Conservation (phyloP, 805 yeast species). For the Candida golubevii region DNA sequence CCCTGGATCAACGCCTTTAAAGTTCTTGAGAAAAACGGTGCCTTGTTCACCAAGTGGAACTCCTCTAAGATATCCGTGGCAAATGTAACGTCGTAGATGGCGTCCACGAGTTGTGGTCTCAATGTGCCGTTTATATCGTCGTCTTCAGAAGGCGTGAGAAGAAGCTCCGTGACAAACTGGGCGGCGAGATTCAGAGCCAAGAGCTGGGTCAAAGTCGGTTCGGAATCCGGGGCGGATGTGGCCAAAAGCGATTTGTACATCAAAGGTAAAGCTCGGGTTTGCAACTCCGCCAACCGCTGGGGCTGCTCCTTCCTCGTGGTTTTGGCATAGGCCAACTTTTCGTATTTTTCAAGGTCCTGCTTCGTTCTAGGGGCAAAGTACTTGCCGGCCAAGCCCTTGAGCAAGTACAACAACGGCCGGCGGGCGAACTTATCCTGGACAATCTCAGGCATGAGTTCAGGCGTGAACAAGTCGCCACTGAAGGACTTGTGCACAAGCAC, state of each 20-base stretch:
- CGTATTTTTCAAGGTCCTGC: slow-evolving; percentile 56
- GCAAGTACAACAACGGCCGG: slow-evolving; percentile 79
- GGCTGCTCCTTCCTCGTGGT: slow-evolving; percentile 86
- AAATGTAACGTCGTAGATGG: slow-evolving; percentile 50
- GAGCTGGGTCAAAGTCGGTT: slow-evolving; percentile 44
- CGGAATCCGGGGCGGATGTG: slow-evolving; percentile 24
- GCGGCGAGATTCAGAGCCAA: slow-evolving; percentile 73
- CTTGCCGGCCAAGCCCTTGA: slow-evolving; percentile 74
- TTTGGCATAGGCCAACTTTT: slow-evolving; percentile 48
- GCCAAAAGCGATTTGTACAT: slow-evolving; percentile 51
- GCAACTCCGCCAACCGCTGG: slow-evolving; percentile 68
- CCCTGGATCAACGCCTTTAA: slow-evolving; percentile 77
- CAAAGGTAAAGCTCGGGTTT: slow-evolving; percentile 59
- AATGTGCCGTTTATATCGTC: slow-evolving; percentile 36
- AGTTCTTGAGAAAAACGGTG: slow-evolving; percentile 69
- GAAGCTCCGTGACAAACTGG: slow-evolving; percentile 74
- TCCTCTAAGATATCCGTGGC: slow-evolving; percentile 66
- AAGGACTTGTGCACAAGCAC: slow-evolving; percentile 75
- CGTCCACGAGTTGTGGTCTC: slow-evolving; percentile 49
- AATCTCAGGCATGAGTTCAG: slow-evolving; percentile 49
- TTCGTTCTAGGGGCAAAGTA: slow-evolving; percentile 70
- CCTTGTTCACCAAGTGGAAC: slow-evolving; percentile 60
- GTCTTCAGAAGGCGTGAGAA: slow-evolving; percentile 51
- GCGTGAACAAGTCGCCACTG: slow-evolving; percentile 47
- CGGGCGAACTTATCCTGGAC: slow-evolving; percentile 74